These are phyloP conservation scores for Haplographium delicatum DNA, from an alignment of 495 filamentous ascomycete genomes.

Conservation along the genomic window DNA sequence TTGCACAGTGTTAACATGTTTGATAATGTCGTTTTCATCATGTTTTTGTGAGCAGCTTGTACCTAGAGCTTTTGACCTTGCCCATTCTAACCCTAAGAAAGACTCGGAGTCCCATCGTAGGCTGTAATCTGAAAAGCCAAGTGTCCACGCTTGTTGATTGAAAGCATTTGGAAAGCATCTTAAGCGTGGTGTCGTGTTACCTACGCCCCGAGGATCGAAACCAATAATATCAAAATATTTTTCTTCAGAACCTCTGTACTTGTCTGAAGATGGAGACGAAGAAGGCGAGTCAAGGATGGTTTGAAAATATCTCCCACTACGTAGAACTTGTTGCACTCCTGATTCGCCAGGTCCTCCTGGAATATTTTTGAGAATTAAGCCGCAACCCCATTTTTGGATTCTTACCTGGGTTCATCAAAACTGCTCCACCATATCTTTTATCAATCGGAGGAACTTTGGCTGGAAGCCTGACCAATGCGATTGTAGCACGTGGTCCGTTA, in stretches of 20 bases:
- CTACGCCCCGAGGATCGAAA: slow-evolving; percentile 52
- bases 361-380: not conserved
- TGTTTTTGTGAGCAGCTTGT: slow-evolving; percentile 4
- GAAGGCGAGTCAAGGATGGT: slow-evolving; percentile 27
- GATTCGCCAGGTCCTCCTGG: slow-evolving; percentile 35
- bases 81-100: slow-evolving; percentile 1
- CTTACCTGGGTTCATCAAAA: slow-evolving; percentile 36
- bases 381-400: not conserved
- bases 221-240: slow-evolving; percentile 43
- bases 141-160: not conserved
- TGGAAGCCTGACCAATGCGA: slow-evolving; percentile 35
- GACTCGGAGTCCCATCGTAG: not conserved
- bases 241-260: not conserved
- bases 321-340: slow-evolving; percentile 23
- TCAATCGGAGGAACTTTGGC: slow-evolving; percentile 27
- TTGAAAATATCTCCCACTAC: slow-evolving; percentile 21
- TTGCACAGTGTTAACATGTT: slow-evolving; percentile 12
- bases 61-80: slow-evolving; percentile 9
- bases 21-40: slow-evolving; percentile 1
- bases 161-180: slow-evolving; percentile 37
- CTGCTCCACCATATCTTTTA: slow-evolving; percentile 32
- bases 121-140: not conserved
- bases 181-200: slow-evolving; percentile 40
- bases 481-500: slow-evolving; percentile 17
- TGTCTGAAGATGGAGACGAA: not conserved